These are phyloP conservation scores for Teratosphaeria epicoccoides DNA, from an alignment of 2,329 filamentous ascomycete genomes.

Conservation along the genomic window DNA sequence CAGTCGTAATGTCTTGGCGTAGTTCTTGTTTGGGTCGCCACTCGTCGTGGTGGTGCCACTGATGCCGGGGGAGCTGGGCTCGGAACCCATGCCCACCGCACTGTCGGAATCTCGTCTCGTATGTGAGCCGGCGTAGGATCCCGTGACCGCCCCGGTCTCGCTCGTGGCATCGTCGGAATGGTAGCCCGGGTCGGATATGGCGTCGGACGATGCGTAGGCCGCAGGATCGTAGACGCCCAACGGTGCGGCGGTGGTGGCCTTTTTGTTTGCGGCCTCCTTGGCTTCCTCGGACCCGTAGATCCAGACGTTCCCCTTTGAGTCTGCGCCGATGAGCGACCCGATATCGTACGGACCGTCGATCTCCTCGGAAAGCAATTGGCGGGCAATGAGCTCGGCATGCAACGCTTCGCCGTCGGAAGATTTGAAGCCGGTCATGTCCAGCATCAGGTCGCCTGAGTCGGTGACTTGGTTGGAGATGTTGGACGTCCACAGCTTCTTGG, in stretches of 20 bases:
- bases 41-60: slow-evolving; percentile 23
- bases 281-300: slow-evolving; percentile 98
- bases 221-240: slow-evolving; percentile 42
- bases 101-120: slow-evolving; percentile 57
- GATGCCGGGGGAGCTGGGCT: slow-evolving; percentile 38
- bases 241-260: slow-evolving; percentile 28
- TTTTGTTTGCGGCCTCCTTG: slow-evolving; percentile 73
- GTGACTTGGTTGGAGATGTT: slow-evolving; percentile 93
- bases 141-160: slow-evolving; percentile 24
- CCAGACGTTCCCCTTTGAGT: slow-evolving; percentile 96
- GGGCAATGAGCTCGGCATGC: slow-evolving; percentile 82
- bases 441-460: slow-evolving; percentile 85
- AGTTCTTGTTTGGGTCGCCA: slow-evolving; percentile 70
- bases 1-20: slow-evolving; percentile 88
- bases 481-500: slow-evolving; percentile 73
- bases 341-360: slow-evolving; percentile 93
- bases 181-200: slow-evolving; percentile 85
- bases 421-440: slow-evolving; percentile 97
- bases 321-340: slow-evolving; percentile 84
- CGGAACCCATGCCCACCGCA: slow-evolving; percentile 55
- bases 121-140: slow-evolving; percentile 36
- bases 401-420: slow-evolving; percentile 86
- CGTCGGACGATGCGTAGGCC: slow-evolving; percentile 57
- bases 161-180: slow-evolving; percentile 73
- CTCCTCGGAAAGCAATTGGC: slow-evolving; percentile 86